Evolutionary conservation across 1,139 yeast species (phyloP).

Genomic region (Trichomonascaceae sp.): DNA sequence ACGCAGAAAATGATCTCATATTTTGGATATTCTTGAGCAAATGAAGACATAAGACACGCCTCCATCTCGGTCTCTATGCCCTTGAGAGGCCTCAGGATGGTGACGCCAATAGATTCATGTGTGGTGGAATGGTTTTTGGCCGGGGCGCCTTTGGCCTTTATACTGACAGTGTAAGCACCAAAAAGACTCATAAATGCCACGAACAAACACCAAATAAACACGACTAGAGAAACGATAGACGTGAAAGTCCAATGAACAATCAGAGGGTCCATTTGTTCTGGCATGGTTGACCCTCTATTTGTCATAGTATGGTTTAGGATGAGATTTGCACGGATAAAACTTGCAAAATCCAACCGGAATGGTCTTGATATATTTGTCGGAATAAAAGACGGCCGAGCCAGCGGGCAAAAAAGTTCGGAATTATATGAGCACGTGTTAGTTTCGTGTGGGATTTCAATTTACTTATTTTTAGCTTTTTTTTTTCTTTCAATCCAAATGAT

Average conservation of each 20-base stretch:
- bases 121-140: neutral
- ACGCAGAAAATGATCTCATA: constrained; percentile 74
- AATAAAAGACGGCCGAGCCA: neutral
- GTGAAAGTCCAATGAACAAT: constrained; percentile 1
- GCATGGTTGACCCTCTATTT: neutral
- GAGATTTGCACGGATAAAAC: neutral
- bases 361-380: neutral
- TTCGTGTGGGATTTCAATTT: neutral
- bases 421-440: neutral
- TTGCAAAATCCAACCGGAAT: neutral
- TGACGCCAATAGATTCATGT: constrained; percentile 45
- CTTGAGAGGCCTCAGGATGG: constrained; percentile 75
- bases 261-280: neutral
- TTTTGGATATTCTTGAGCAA: constrained; percentile 64
- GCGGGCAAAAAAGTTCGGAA: neutral
- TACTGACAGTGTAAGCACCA: constrained; percentile 10
- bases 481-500: too few relatives aligned
- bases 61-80: constrained; percentile 77
- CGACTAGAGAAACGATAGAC: constrained; percentile 12
- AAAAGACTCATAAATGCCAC: constrained; percentile 14
- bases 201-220: constrained; percentile 17
- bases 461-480: too few relatives aligned
- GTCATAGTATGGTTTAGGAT: neutral
- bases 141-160: constrained; percentile 5
- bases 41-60: constrained; percentile 61